Evolutionary conservation across 2,329 filamentous ascomycete genomes (phyloP), one percentile per base, ranked within the genome.

Genomic region (Mycocentrospora acerina): DNA sequence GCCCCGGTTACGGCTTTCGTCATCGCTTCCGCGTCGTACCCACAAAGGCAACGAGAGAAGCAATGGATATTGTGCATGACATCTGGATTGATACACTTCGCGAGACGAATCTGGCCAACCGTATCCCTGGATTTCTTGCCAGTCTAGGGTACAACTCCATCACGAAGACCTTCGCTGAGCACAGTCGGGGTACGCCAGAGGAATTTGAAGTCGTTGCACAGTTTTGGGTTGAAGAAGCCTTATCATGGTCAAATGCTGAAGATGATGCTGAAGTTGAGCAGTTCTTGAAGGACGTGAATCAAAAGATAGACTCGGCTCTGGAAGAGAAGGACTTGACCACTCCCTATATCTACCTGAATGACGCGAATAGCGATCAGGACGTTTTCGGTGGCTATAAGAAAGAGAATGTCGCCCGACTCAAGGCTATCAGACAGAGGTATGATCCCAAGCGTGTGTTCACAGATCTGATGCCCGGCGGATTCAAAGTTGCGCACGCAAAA

Each of bases 261-360:
- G 40, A 44, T 32, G 46, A 50, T 29, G 35, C 26, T 3, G 49
- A 50, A 22, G 32, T 53, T 11, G 39, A 51, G 12, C 18, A 41
- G 16, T 48, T 63, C 15, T 70, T 76, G 38, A 64, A 60, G 10
- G 73, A 68, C 57, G 70, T 73, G 22, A 70, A 74, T 48, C 62
- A 68, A 42, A 75, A 77, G 55, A 76, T 78, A 51, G 72, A 76
- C 53, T 62, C 66, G 19, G 67, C 70, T 44, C 60, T 77, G 9
- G 60, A 66, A 48, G 63, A 60, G 45, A 70, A 71, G 64, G 71
- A 75, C 39, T 63, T 64, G 7, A 48, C 54, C 16, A 50, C 10
- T 4, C 30, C 18, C 9, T 55, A 49, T 35, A 25, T 48, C 0
- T 55, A 51, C 33, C 24, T 53, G 17, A 56, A 54, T 29, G 46